A percentile compares a stretch with the other conserved stretches of the same genome.
These are phyloP conservation scores for Podaxis sp. DNA, from an alignment of 768 basidiomycete genomes.

Conservation along the genomic window DNA sequence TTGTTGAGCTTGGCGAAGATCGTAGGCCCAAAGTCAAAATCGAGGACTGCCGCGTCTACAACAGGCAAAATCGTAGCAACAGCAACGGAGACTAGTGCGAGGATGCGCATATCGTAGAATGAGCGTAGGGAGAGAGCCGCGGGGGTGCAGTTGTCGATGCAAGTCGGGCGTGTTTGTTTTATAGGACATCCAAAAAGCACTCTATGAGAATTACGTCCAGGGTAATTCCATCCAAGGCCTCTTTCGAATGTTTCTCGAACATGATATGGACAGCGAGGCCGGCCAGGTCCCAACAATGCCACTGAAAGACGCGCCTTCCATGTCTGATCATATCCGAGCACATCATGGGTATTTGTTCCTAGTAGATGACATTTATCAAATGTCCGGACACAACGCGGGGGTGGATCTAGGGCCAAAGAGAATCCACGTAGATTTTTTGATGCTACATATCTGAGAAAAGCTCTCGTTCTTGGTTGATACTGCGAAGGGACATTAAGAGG, in stretches of 20 bases:
- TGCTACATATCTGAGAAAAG: neutral
- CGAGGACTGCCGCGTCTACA: constrained; percentile 8
- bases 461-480: neutral
- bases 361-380: neutral
- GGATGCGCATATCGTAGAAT: neutral
- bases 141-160: neutral
- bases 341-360: neutral
- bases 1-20: constrained; percentile 27
- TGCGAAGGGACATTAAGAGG: neutral
- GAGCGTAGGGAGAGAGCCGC: neutral
- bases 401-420: neutral
- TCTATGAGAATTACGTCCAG: neutral
- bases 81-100: neutral
- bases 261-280: neutral
- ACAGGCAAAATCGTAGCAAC: neutral
- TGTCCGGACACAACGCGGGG: neutral
- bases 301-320: constrained; percentile 8
- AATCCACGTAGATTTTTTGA: neutral
- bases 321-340: neutral
- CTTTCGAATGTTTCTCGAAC: neutral
- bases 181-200: neutral
- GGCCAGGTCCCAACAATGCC: constrained; percentile 9
- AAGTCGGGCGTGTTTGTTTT: neutral
- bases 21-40: constrained; percentile 19
- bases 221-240: no score